Conservation (phyloP, 352 stramenopile species). For the Phytophthora hybrid region DNA sequence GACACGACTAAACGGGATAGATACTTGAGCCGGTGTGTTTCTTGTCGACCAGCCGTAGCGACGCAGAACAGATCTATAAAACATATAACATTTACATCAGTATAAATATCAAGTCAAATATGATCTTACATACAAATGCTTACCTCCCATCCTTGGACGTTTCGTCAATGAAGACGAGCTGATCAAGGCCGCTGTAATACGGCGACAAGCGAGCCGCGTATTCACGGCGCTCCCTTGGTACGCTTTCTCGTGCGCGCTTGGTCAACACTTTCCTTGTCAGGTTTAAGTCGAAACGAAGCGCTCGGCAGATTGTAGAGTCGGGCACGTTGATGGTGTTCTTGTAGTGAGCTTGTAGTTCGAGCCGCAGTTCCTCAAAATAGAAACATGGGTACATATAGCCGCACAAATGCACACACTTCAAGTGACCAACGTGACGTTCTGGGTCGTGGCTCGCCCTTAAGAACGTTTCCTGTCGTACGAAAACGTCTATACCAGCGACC, state of each 20-base stretch:
- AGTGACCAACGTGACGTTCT: conserved; percentile 14
- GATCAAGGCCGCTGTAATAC: conserved; percentile 31
- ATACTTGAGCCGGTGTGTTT: neutral
- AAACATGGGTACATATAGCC: conserved; percentile 27
- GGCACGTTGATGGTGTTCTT: conserved; percentile 1
- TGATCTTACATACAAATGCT: neutral
- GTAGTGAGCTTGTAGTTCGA: neutral
- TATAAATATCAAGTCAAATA: neutral
- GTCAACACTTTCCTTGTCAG: conserved; percentile 19
- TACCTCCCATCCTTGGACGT: conserved; percentile 31
- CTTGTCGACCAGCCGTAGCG: neutral
- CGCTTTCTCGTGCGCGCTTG: conserved; percentile 15
- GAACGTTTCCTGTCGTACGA: conserved; percentile 11
- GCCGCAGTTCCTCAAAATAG: conserved; percentile 11
- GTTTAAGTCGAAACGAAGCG: conserved; percentile 14
- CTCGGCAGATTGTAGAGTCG: conserved; percentile 21
- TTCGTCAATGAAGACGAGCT: conserved; percentile 20
- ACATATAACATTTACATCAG: neutral
- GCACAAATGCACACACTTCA: conserved; percentile 14
- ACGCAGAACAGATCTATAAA: neutral
- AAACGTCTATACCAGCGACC: conserved; percentile 8
- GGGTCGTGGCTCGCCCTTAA: neutral
- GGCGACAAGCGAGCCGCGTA: conserved; percentile 13
- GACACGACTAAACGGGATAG: neutral
- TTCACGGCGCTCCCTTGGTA: conserved; percentile 9